Evolutionary conservation across 495 filamentous ascomycete genomes (phyloP).

Genomic region (Evernia prunastri): DNA sequence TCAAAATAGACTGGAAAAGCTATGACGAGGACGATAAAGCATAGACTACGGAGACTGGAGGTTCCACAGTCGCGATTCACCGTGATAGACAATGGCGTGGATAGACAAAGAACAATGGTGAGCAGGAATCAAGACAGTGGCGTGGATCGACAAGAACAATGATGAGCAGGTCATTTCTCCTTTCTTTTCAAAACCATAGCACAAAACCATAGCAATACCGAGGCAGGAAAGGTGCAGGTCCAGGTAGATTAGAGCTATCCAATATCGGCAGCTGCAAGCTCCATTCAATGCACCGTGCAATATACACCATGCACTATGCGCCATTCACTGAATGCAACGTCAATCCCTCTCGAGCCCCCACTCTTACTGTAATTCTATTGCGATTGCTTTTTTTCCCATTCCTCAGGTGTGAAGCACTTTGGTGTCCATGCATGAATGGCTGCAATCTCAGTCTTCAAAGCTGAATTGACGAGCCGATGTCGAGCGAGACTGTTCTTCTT

Average conservation of each 20-base stretch:
- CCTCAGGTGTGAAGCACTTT: conserved; percentile 91
- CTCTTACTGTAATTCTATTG: not conserved
- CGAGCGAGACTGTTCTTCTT: conserved; percentile 83
- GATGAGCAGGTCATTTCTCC: not conserved
- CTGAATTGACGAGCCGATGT: conserved; percentile 82
- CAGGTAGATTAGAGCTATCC: not conserved
- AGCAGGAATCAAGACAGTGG: not conserved
- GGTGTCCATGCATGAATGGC: conserved; percentile 98
- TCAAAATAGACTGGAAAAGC: conserved; percentile 21
- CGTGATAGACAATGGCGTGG: not conserved
- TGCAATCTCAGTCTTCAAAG: conserved; percentile 86
- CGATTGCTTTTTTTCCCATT: conserved; percentile 70
- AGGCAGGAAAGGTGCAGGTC: not conserved
- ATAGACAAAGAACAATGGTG: not conserved
- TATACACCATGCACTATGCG: not conserved
- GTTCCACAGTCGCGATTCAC: not conserved
- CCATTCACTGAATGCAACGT: not conserved
- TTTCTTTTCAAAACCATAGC: not conserved
- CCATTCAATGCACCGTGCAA: conserved; percentile 10
- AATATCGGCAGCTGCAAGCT: not conserved
- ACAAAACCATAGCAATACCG: not conserved
- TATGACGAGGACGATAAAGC: conserved; percentile 17
- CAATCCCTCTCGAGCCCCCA: not conserved
- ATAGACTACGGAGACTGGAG: not conserved
- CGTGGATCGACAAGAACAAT: not conserved